These are phyloP conservation scores for Fusarium guadeloupense DNA, from an alignment of 2,329 filamentous ascomycete species.

Conservation along the genomic window DNA sequence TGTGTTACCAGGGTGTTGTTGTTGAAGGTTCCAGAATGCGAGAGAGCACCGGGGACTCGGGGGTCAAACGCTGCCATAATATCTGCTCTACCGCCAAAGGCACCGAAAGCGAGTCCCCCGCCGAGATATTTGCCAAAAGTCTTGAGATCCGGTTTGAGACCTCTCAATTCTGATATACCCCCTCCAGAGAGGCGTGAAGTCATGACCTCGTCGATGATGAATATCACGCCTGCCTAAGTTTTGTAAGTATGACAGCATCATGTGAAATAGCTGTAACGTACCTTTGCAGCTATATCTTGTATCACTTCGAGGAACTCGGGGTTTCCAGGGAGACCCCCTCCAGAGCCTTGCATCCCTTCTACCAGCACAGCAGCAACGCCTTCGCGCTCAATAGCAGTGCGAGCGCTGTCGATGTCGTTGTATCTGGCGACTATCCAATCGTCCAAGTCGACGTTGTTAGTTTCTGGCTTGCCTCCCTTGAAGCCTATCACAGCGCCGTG, in stretches of 20 bases:
- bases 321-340: constrained; percentile 63
- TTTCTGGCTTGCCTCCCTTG: constrained; percentile 44
- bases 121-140: constrained; percentile 74
- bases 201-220: constrained; percentile 79
- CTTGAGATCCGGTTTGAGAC: constrained; percentile 66
- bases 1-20: constrained; percentile 71
- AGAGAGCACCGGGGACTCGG: constrained; percentile 50
- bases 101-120: constrained; percentile 72
- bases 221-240: constrained; percentile 58
- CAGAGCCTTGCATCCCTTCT: constrained; percentile 72
- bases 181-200: constrained; percentile 65
- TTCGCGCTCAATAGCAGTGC: constrained; percentile 52
- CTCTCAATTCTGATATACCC: constrained; percentile 57
- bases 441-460: constrained; percentile 59
- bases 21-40: constrained; percentile 73
- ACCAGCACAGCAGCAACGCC: constrained; percentile 71
- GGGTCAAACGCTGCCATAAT: constrained; percentile 69
- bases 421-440: constrained; percentile 70
- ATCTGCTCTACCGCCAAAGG: constrained; percentile 68
- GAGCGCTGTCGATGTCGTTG: constrained; percentile 64
- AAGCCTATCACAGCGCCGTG: constrained; percentile 53
- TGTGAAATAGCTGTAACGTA: constrained; percentile 3
- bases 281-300: constrained; percentile 56
- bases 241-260: not conserved
- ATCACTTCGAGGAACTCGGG: constrained; percentile 62